Evolutionary conservation across 1,284 basidiomycete species (phyloP), one percentile per base, ranked within the genome.

Genomic region (Boletus sp.): DNA sequence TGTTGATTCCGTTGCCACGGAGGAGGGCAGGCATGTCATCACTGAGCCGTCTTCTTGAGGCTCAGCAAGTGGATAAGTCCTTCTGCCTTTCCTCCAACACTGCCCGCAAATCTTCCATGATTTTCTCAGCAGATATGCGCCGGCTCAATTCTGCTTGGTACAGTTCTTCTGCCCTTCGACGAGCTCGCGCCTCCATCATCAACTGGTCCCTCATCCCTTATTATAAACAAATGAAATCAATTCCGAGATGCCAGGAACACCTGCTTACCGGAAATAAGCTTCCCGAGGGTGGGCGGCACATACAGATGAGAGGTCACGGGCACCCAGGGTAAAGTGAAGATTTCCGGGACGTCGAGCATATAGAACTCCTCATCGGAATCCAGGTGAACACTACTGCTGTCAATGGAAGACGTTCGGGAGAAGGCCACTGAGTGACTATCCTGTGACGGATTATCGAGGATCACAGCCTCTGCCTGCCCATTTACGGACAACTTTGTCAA

Each of bases 181-280:
- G 76, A 51, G 72, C 72, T 45, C 61, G 67, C 24, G 62, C 64
- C 53, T 76, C 70, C 36, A 66, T 57, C 18, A 56, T 55, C 37
- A 77, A 64, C 37, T 74, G 68, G 57, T 63, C 70, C 45, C 65
- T 73, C 77, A 77, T 77, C 58, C 67, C 75, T 73, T 61, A 53
- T 50, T 20, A 51, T n/a, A 39, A 31, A 48, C 5, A 24, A 24
- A 53, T 72, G n/a, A 58, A 52, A 29, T 53, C 33, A 44, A 43
- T 24, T 39, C 45, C 4, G 20, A 49, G n/a, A 39, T 36, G n/a
- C 33, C 27, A 56, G 56, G 24, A 12, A 51, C 27, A 41, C 8
- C 36, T 24, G 46, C 72, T 50, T 56, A 77, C 75, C 68, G 39
- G 71, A 67, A 44, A 78, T 65, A 41, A 78, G 73, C 50, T 67